Evolutionary conservation across 768 basidiomycete species (phyloP).

Genomic region (Lentinus brumalis): DNA sequence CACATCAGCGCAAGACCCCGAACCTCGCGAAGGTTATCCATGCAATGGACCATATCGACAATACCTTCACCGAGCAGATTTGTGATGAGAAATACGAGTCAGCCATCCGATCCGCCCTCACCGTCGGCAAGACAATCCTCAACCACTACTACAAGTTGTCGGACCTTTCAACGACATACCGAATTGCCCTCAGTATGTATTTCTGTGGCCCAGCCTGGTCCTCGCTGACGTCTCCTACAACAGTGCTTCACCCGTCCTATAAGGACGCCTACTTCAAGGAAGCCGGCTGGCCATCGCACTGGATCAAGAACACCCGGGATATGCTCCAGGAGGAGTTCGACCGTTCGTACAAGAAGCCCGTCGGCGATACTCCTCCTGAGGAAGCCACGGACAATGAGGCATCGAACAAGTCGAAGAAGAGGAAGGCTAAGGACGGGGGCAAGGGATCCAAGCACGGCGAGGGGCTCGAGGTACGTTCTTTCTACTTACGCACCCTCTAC

Average conservation of each 20-base stretch:
- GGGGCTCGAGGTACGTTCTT: no score
- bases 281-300: constrained; percentile 3
- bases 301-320: constrained; percentile 3
- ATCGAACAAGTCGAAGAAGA: no score
- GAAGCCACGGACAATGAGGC: no score
- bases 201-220: background rate
- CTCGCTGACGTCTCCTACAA: background rate
- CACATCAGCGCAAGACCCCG: constrained; percentile 1
- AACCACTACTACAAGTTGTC: constrained; percentile 31
- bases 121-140: constrained; percentile 25
- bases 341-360: background rate
- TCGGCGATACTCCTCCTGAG: no score
- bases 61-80: constrained; percentile 16
- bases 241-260: constrained; percentile 16
- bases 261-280: constrained; percentile 17
- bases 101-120: constrained; percentile 10
- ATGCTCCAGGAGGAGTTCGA: background rate
- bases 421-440: no score
- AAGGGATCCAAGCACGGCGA: no score
- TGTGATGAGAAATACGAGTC: background rate
- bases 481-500: no score
- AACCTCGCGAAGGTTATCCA: constrained; percentile 28
- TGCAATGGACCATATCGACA: constrained; percentile 32
- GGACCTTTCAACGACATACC: constrained; percentile 27
- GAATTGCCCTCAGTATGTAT: constrained; percentile 34